Evolutionary conservation across 768 basidiomycete genomes (phyloP), one percentile per base, ranked within the genome.

Genomic region (Agaricus sinodeliciosus): DNA sequence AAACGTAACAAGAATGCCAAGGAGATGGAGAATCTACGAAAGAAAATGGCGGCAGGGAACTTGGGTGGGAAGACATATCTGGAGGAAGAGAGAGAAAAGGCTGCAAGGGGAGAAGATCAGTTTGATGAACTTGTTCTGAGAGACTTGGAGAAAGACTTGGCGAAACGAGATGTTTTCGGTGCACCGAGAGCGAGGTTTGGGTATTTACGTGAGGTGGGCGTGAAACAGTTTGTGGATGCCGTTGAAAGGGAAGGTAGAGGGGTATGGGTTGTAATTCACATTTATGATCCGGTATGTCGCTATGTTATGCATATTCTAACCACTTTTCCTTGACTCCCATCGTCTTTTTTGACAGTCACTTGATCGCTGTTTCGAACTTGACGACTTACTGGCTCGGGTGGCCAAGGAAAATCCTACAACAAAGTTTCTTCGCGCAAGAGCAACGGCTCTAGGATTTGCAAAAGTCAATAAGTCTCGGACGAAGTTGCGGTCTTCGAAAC

Each of bases 401-500:
- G 90, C 90, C 15, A 79, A 88, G n/a, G 51, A 72, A 42, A 78
- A 85, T 58, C 78, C 85, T 3, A 68, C 80, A 40, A 86, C 84
- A 0, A 93, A 93, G 63, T 93, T 93, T 60, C 75, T 93, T n/a
- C 81, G 87, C 22, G 82, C 80, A 16, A 79, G 84, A n/a, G 90
- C 90, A 5, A 77, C 81, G 36, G 77, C 83, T 0, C 72, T 93
- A 0, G 90, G 88, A 2, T 90, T 90, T 61, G 82, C 86, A 12
- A 66, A 67, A 27, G 28, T 37, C 3, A 35, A 48, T 15, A 47
- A 55, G 34, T 41, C 61, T n/a, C 40, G 36, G 8, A 50, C 53
- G 16, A 64, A 60, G 55, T 51, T 61, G 3, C 60, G 55, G 26
- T 54, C 64, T 4, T 11, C 16, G 27, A 55, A 45, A 41, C 60